These are phyloP conservation scores for Neopestalotiopsis sp. DNA, from an alignment of 2,329 filamentous ascomycete species.

Conservation along the genomic window DNA sequence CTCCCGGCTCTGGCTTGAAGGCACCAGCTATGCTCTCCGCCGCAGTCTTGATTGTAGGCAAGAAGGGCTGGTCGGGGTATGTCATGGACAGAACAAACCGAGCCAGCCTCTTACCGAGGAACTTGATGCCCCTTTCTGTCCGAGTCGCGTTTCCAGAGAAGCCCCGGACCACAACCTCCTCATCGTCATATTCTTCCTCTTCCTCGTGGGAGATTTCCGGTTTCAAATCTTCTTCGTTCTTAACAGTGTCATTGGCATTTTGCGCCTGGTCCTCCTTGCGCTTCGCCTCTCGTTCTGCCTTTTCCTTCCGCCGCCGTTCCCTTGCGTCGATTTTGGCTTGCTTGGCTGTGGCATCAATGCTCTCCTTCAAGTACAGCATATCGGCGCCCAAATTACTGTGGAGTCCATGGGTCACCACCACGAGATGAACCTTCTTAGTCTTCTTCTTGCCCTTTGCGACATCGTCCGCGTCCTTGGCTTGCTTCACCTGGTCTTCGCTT, in stretches of 20 bases:
- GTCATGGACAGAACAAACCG: conserved; percentile 90
- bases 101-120: conserved; percentile 90
- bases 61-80: conserved; percentile 90
- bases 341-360: conserved; percentile 83
- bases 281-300: conserved; percentile 38
- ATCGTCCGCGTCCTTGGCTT: conserved; percentile 21
- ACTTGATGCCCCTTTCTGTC: conserved; percentile 96
- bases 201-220: conserved; percentile 32
- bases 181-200: conserved; percentile 71
- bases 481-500: conserved; percentile 15
- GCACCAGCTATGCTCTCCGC: conserved; percentile 48
- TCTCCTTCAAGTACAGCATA: conserved; percentile 97
- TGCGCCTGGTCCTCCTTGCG: conserved; percentile 27
- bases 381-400: conserved; percentile 96
- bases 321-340: conserved; percentile 75
- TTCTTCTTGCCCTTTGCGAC: conserved; percentile 49
- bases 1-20: conserved; percentile 41
- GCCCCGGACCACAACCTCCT: conserved; percentile 87
- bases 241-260: conserved; percentile 27
- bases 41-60: conserved; percentile 65
- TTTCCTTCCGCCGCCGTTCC: conserved; percentile 60
- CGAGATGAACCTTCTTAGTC: conserved; percentile 84
- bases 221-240: conserved; percentile 30
- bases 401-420: conserved; percentile 90
- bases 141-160: conserved; percentile 89